phyloP scores from a whole-genome alignment of 2,329 filamentous ascomycete species.

The Didymella sp. region DNA sequence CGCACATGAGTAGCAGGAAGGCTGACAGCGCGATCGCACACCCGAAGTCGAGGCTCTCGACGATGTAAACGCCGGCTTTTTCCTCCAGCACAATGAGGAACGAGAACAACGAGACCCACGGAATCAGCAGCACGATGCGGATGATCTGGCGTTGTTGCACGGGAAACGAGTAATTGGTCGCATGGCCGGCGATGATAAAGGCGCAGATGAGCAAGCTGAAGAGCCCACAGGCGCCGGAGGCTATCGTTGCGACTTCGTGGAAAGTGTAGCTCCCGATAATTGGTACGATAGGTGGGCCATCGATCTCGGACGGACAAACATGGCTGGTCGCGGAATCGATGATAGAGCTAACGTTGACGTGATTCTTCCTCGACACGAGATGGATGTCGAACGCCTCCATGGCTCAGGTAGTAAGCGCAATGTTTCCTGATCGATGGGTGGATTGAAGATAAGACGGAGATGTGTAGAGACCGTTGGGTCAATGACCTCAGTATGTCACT shows the following conservation, averaged over 20 bases:
- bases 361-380: constrained; percentile 3
- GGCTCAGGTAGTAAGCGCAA: background rate
- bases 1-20: constrained; percentile 43
- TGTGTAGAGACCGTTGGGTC: background rate
- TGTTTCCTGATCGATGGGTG: background rate
- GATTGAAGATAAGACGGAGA: background rate
- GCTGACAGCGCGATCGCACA: constrained; percentile 40
- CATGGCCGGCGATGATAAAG: constrained; percentile 29
- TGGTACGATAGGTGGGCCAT: constrained; percentile 26
- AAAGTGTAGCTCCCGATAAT: constrained; percentile 35
- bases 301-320: constrained; percentile 24
- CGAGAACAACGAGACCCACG: constrained; percentile 36
- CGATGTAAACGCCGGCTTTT: constrained; percentile 30
- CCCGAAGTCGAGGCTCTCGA: constrained; percentile 35
- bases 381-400: constrained; percentile 4
- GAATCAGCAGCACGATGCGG: constrained; percentile 35
- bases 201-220: constrained; percentile 26
- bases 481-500: background rate
- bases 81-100: constrained; percentile 34
- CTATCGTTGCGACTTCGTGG: constrained; percentile 34
- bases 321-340: constrained; percentile 14
- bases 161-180: constrained; percentile 37
- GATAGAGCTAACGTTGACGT: constrained; percentile 7
- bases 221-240: constrained; percentile 31
- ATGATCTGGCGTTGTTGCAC: constrained; percentile 42